phyloP scores from a whole-genome alignment of 2,329 filamentous ascomycete species.

The Penicillium vulpinum region DNA sequence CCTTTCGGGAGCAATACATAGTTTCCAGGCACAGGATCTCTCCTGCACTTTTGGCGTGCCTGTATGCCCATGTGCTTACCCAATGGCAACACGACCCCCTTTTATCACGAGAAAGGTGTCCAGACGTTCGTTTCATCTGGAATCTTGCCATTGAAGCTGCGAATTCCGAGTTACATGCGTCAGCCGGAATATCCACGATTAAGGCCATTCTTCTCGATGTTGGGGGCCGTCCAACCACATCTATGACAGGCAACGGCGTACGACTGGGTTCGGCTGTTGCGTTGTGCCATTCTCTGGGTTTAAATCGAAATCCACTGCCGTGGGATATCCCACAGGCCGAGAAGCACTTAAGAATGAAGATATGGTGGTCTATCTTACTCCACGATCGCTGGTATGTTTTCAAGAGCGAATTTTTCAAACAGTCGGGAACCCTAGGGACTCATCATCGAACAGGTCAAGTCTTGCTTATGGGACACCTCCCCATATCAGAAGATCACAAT shows the following conservation, averaged over 20 bases:
- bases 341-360: constrained; percentile 53
- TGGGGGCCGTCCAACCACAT: constrained; percentile 56
- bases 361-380: constrained; percentile 59
- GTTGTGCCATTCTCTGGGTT: constrained; percentile 55
- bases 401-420: not conserved
- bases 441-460: constrained; percentile 45
- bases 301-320: constrained; percentile 54
- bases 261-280: constrained; percentile 54
- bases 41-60: constrained; percentile 52
- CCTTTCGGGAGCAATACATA: constrained; percentile 47
- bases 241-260: constrained; percentile 56
- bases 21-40: constrained; percentile 50
- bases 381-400: constrained; percentile 56
- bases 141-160: constrained; percentile 57
- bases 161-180: constrained; percentile 55
- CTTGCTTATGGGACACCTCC: constrained; percentile 56
- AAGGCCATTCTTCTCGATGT: constrained; percentile 56
- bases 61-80: constrained; percentile 54
- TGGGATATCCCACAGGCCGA: constrained; percentile 57
- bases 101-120: constrained; percentile 40
- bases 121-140: constrained; percentile 59
- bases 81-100: constrained; percentile 51
- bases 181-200: constrained; percentile 56
- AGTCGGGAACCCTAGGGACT: not conserved
- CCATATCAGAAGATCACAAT: constrained; percentile 47